Evolutionary conservation across 1,284 basidiomycete genomes (phyloP), one percentile per base, ranked within the genome.

Genomic region (Pholiota adiposa): DNA sequence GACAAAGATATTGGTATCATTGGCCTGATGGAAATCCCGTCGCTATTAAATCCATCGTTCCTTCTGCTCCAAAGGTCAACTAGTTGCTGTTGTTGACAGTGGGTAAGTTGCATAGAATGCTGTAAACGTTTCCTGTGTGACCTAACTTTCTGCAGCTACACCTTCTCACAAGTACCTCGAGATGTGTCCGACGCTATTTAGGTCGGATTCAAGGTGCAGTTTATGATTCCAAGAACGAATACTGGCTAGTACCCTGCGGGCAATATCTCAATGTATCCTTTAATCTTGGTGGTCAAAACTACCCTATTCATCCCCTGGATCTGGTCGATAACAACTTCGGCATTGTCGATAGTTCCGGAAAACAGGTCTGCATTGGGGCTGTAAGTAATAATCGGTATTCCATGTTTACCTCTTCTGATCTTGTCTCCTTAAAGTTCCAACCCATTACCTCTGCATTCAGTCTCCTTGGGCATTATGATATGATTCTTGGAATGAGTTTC

Each of bases 401-500:
- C 18, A 8, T 16, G 31, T 12, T 53, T 23, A 31, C 44, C 8
- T 14, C 12, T n/a, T 14, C 23, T 33, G 43, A 57, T 34, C 16
- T 31, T n/a, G n/a, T 54, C 51, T 51, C 55, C 66, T 58, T n/a
- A n/a, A n/a, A 90, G 86, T 92, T 91, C 79, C 90, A 92, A 78
- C 90, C 90, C 8, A 92, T 92, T 67, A 90, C 89, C 7, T 85
- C 85, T 9, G 89, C 90, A 8, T 91, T 91, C 73, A 89, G 87
- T 75, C 65, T 90, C 27, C 79, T 90, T 16, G 89, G 88, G 57
- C 83, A 89, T 70, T 92, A 90, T 62, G 90, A 93, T 67, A 85
- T 91, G 79, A 90, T 93, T 66, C 79, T 92, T 54, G 90, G 90
- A 64, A 92, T 93, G 90, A 82, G 81, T 59, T 92, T 92, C 76